Evolutionary conservation across 2,329 filamentous ascomycete species (phyloP).

Genomic region (Dothideomycetes sp.): DNA sequence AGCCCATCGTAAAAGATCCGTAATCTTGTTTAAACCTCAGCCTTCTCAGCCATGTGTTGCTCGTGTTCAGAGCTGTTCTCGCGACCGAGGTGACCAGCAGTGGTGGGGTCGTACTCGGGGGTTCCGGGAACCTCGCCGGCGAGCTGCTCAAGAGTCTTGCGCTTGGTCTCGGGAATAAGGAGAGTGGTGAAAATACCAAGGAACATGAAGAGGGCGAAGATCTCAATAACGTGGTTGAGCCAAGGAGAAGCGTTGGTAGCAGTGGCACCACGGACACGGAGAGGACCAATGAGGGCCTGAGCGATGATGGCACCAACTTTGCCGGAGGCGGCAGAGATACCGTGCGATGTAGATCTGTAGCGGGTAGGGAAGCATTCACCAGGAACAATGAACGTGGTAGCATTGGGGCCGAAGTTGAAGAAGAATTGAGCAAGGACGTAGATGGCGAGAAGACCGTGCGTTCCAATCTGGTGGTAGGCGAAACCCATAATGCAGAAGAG

Average conservation of each 20-base stretch:
- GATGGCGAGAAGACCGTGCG: conserved; percentile 30
- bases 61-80: background rate
- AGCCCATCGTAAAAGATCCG: no score
- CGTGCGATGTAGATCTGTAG: conserved; percentile 36
- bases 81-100: background rate
- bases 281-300: conserved; percentile 37
- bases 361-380: conserved; percentile 42
- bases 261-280: conserved; percentile 41
- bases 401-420: conserved; percentile 43
- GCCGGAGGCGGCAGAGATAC: conserved; percentile 36
- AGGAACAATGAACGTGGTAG: conserved; percentile 41
- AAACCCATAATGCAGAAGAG: conserved; percentile 40
- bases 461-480: conserved; percentile 33
- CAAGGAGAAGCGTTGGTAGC: conserved; percentile 48
- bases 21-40: background rate
- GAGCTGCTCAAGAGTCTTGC: conserved; percentile 61
- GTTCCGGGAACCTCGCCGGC: conserved; percentile 55
- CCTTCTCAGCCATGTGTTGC: background rate
- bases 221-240: conserved; percentile 64
- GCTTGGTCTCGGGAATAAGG: conserved; percentile 68
- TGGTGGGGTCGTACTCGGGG: conserved; percentile 28
- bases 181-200: conserved; percentile 57
- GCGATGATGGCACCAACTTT: conserved; percentile 40
- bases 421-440: conserved; percentile 41
- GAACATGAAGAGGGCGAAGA: conserved; percentile 74